Evolutionary conservation across 345 rosid species (phyloP).

Genomic region (Syzygium aromaticum): DNA sequence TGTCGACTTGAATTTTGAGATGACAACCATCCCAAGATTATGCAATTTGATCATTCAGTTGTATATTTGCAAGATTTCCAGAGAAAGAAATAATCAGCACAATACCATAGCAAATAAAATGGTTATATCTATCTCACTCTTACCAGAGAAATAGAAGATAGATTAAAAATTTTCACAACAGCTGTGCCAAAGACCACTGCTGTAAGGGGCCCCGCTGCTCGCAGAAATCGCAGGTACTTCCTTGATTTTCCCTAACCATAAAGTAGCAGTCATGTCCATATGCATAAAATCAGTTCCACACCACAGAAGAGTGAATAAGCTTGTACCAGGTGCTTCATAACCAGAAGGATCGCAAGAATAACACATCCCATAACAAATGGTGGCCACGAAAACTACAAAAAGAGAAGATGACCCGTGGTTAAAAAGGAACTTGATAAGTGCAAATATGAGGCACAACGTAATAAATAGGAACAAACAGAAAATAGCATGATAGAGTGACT

Average conservation of each 20-base stretch:
- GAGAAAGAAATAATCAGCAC: neutral
- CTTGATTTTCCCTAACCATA: constrained; percentile 77
- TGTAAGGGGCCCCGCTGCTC: constrained; percentile 92
- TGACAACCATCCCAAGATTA: neutral
- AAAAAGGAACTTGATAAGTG: constrained; percentile 28
- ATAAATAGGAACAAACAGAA: neutral
- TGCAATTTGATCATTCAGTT: neutral
- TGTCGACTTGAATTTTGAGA: neutral
- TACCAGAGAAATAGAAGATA: constrained; percentile 84
- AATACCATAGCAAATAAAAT: neutral
- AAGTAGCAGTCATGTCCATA: neutral
- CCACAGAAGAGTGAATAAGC: constrained; percentile 3
- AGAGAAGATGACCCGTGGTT: constrained; percentile 51
- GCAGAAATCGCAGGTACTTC: constrained; percentile 72
- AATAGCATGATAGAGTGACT: neutral
- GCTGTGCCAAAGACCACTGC: constrained; percentile 82
- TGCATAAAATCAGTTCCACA: neutral
- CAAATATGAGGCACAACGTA: constrained; percentile 7
- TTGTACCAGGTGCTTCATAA: constrained; percentile 90
- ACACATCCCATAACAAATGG: constrained; percentile 95
- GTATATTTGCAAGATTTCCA: neutral
- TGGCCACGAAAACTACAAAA: constrained; percentile 98
- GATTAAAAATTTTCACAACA: constrained; percentile 72
- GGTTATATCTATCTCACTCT: constrained; percentile 13
- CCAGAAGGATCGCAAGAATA: constrained; percentile 69